phyloP scores from a whole-genome alignment of 345 rosid genomes.

The Corchorus olitorius region DNA sequence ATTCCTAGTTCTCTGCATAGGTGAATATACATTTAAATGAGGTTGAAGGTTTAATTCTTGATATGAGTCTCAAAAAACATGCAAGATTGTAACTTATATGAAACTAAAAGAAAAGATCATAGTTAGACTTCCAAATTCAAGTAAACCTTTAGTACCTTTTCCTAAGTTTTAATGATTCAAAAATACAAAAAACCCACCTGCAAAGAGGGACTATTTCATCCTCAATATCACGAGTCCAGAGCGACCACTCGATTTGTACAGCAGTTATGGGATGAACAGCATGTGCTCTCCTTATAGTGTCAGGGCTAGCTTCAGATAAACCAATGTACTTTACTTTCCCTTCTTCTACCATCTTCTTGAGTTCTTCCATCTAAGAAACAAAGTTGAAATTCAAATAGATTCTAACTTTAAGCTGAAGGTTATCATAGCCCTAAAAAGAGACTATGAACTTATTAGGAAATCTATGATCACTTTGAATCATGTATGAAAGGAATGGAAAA shows the following conservation, averaged over 20 bases:
- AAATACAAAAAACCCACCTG: constrained; percentile 18
- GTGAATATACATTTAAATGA: constrained; percentile 8
- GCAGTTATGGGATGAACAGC: constrained; percentile 28
- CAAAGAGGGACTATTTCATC: constrained; percentile 28
- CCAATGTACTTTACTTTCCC: constrained; percentile 29
- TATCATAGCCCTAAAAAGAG: background rate
- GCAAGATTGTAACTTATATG: background rate
- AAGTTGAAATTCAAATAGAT: background rate
- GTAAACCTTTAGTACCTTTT: background rate
- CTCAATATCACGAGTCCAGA: constrained; percentile 24
- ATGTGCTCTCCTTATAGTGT: no score
- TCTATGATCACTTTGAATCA: no score
- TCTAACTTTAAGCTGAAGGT: background rate
- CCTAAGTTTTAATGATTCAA: background rate
- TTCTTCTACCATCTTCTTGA: constrained; percentile 27
- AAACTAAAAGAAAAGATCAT: background rate
- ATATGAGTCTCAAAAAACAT: constrained; percentile 5
- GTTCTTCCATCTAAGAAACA: constrained; percentile 18
- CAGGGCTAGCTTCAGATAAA: constrained; percentile 26
- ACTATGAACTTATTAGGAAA: background rate
- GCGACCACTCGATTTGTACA: constrained; percentile 24
- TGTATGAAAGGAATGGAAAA: background rate
- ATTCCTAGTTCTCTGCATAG: constrained; percentile 53
- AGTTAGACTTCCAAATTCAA: background rate
- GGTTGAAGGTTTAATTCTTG: no score